A percentile compares a stretch with the other conserved stretches of the same genome.
Conservation (phyloP, 2,329 filamentous ascomycete species). For the Sodiomyces alkalinus region DNA sequence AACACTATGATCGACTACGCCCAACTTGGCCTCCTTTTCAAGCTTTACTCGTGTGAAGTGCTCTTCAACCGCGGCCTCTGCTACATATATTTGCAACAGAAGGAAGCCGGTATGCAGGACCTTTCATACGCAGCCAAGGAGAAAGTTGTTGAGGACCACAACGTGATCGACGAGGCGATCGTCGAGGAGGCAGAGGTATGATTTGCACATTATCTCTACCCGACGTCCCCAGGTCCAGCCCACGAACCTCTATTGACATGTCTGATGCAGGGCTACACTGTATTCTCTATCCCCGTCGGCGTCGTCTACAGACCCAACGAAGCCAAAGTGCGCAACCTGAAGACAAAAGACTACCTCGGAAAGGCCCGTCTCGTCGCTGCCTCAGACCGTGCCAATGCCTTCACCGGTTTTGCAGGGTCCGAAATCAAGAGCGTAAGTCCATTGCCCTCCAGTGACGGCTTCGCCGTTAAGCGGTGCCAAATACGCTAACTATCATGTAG, state of each 20-base stretch:
- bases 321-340: slow-evolving; percentile 94
- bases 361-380: slow-evolving; percentile 90
- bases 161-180: slow-evolving; percentile 96
- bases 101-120: slow-evolving; percentile 81
- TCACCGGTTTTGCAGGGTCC: slow-evolving; percentile 65
- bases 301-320: slow-evolving; percentile 92
- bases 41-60: slow-evolving; percentile 92
- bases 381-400: slow-evolving; percentile 65
- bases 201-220: too few species aligned
- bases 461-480: too few species aligned
- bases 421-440: slow-evolving; percentile 57
- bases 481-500: slow-evolving; percentile 6
- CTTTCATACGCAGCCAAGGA: slow-evolving; percentile 83
- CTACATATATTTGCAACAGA: slow-evolving; percentile 92
- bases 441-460: neutral
- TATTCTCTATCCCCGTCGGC: slow-evolving; percentile 94
- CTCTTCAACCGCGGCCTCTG: slow-evolving; percentile 94
- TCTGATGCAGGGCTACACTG: slow-evolving; percentile 85
- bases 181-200: slow-evolving; percentile 77
- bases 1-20: slow-evolving; percentile 98
- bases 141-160: slow-evolving; percentile 90
- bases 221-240: too few species aligned
- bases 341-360: slow-evolving; percentile 93
- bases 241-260: too few species aligned
- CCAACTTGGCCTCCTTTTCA: slow-evolving; percentile 87